phyloP scores from a whole-genome alignment of 176 grass and related monocot genomes.

The Eragrostis curvula region DNA sequence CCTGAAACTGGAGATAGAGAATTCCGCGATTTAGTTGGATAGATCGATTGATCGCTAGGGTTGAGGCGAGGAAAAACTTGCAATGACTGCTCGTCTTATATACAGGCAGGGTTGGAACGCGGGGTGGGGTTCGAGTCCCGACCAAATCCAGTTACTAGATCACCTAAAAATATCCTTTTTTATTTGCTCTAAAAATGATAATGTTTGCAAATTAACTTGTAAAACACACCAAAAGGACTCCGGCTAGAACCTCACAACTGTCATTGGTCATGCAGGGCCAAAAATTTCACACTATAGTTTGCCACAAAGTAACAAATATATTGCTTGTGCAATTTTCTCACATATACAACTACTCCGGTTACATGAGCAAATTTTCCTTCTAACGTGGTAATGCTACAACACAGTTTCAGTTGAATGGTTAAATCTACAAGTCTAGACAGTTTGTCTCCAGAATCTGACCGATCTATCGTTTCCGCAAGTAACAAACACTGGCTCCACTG shows the following conservation, averaged over 20 bases:
- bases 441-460: constrained; percentile 89
- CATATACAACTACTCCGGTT: constrained; percentile 39
- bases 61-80: not conserved
- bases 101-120: too few species aligned
- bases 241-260: too few species aligned
- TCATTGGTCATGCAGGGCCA: not conserved
- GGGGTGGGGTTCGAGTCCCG: too few species aligned
- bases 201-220: too few species aligned
- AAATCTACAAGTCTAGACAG: constrained; percentile 41
- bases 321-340: not conserved
- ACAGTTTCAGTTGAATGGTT: not conserved
- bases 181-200: too few species aligned
- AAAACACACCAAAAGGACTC: too few species aligned
- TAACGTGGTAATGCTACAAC: constrained; percentile 18
- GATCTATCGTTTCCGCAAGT: constrained; percentile 89
- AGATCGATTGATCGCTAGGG: not conserved
- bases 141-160: too few species aligned
- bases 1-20: too few species aligned
- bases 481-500: constrained; percentile 69
- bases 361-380: constrained; percentile 22
- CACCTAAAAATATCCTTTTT: too few species aligned
- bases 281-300: not conserved
- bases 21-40: not conserved
- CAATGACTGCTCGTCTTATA: too few species aligned
- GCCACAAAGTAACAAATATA: constrained; percentile 17